Base-by-base conservation (phyloP, 768 basidiomycete genomes). In the Coprinopsis marcescibilis region DNA sequence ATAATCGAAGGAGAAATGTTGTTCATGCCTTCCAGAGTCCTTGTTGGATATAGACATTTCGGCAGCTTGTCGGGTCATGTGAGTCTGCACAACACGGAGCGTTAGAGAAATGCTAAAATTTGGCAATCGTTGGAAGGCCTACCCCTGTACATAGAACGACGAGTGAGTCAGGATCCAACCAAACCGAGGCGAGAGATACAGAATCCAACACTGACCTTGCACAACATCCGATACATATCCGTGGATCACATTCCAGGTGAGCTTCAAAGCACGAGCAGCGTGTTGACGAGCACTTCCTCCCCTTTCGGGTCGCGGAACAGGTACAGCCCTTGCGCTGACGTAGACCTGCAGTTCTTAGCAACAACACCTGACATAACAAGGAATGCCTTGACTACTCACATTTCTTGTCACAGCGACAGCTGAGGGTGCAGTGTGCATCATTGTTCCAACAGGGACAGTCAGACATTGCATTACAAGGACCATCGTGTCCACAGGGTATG, bases 161-260 rank as follows among this genome's bases (percentile, higher is more conserved):
- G 29, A 13, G 26, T 37, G 29, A 32, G 8, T 8, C 11, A 19
- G 19, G 19, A 37, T 10, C 35, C 10, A 7, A 37, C 7, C 7
- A 14, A 27, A 23, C 5, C 13, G 4, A 33, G 37, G 30, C 14
- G 11, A 13, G 34, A 34, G 13, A 32, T n/a, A n/a, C n/a, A n/a
- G n/a, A n/a, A n/a, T n/a, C n/a, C 26, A 23, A 5, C 12, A 46
- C 57, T 24, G 43, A 71, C 72, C 68, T 61, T 46, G 73, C 68
- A 58, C 70, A 60, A 51, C 77, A 80, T 1, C 37, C 54, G 0
- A 52, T 25, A 55, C 80, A 82, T 3, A 73, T 44, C 8, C 76
- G 76, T 14, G 79, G 78, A 49, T 75, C 67, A 50, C 80, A 82
- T 56, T 81, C 79, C 39, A 73, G 63, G 0, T 21, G 33, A 0